Base-by-base conservation (phyloP, 177 flowering plant genomes). In the Vitis hybrid region DNA sequence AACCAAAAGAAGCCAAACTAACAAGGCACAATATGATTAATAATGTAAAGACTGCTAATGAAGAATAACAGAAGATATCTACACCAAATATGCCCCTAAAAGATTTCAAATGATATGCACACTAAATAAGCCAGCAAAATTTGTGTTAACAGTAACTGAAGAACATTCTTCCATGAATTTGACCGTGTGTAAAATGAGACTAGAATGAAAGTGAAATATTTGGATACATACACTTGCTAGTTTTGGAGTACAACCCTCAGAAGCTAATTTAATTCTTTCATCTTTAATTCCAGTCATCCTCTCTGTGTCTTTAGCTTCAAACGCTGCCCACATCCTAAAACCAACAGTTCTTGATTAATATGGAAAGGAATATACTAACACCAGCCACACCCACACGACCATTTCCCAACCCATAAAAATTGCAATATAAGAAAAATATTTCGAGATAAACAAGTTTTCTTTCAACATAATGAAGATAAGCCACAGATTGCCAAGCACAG, bases 321-420 rank as follows among this genome's bases (percentile, higher is more conserved):
- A 89, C 66, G 75, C 65, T 49, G 60, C 70, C 92, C 89, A 87
- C 81, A 87, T 84, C 78, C 90, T 90, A 78, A 70, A 51, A 69
- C 56, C 46, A 16, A 32, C 62, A 65, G 2, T n/a, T 59, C 52
- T 18, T 54, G 11, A 59, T 74, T 62, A 74, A 73, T 30, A 72
- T 24, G 32, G 27, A 9, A 40, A 60, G 40, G 40, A 15, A 50
- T 27, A 72, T 15, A 57, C 16, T n/a, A 27, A 19, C 9, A 10
- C 52, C 11, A 48, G 57, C 18, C 57, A 55, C 30, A 46, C 30
- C 11, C 40, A n/a, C 11, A 6, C 27, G 51, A 57, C 2, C 72
- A 66, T 21, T 60, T 35, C 32, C 24, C 56, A 10, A 6, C 27
- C 62, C 27, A 24, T 60, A 27, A 27, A 27, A 3, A 40, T 40